Conservation (phyloP, 2,329 filamentous ascomycete species). For the Aspergillus fructus region DNA sequence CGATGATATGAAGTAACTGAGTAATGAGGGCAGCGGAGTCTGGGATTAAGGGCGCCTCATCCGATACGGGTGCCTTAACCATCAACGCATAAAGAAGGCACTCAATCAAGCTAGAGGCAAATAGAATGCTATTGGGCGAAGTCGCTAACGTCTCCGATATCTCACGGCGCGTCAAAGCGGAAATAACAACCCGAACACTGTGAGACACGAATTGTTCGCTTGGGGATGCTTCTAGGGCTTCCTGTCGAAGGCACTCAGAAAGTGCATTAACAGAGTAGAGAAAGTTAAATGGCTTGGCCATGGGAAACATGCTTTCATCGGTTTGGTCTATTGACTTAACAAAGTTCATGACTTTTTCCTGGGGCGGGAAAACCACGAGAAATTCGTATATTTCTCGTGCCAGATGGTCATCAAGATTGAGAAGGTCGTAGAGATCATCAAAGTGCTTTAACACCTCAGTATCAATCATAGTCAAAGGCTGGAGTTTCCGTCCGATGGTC, state of each 20-base stretch:
- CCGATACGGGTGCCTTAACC: conserved; percentile 43
- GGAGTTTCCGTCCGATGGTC: conserved; percentile 34
- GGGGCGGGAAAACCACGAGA: conserved; percentile 67
- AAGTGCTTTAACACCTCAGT: conserved; percentile 79
- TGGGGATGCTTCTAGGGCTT: conserved; percentile 37
- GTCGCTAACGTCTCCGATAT: conserved; percentile 50
- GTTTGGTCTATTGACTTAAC: conserved; percentile 57
- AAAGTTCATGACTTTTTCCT: conserved; percentile 60
- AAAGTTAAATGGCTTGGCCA: conserved; percentile 68
- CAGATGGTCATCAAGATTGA: conserved; percentile 70
- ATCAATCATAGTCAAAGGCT: conserved; percentile 65
- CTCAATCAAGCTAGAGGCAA: conserved; percentile 58
- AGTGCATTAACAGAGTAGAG: conserved; percentile 72
- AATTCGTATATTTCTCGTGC: conserved; percentile 73
- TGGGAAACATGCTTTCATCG: conserved; percentile 65
- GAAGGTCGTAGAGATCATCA: conserved; percentile 75
- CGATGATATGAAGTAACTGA: conserved; percentile 37
- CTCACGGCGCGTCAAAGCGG: conserved; percentile 60
- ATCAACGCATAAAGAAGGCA: conserved; percentile 57
- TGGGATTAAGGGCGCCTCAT: conserved; percentile 29
- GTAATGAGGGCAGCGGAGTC: conserved; percentile 38
- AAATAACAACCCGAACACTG: conserved; percentile 56
- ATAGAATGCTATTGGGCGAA: conserved; percentile 48
- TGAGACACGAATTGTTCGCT: conserved; percentile 41
- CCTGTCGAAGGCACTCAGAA: conserved; percentile 57